phyloP scores from a whole-genome alignment of 1,284 basidiomycete genomes.

The Porodaedalea pini region DNA sequence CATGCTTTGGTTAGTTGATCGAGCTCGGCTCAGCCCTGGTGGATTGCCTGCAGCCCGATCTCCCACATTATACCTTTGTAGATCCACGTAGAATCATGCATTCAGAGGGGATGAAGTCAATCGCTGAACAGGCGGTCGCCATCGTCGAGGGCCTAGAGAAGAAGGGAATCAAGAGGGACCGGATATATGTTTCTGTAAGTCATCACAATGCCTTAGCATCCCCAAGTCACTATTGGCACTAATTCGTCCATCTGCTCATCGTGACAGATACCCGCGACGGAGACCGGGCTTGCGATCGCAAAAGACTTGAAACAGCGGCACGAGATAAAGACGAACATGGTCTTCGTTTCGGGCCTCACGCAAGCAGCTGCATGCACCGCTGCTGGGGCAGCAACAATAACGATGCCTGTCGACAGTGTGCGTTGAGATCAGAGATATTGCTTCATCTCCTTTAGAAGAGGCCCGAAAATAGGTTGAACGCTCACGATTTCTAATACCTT shows the following conservation, averaged over 20 bases:
- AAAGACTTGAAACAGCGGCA: conserved; percentile 35
- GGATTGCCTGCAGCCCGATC: conserved; percentile 41
- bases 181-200: conserved; percentile 51
- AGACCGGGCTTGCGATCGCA: conserved; percentile 49
- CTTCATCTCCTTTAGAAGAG: background rate
- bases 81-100: conserved; percentile 35
- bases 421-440: conserved; percentile 31
- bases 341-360: conserved; percentile 45
- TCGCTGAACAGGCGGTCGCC: conserved; percentile 40
- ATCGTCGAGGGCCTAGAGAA: conserved; percentile 40
- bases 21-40: conserved; percentile 45
- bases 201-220: background rate
- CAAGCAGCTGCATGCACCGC: conserved; percentile 54
- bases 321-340: conserved; percentile 48
- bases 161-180: conserved; percentile 36
- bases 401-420: conserved; percentile 48
- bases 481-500: too few relatives aligned
- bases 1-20: conserved; percentile 39
- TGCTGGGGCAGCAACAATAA: conserved; percentile 44
- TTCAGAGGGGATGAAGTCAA: conserved; percentile 33
- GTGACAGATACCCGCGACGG: conserved; percentile 54
- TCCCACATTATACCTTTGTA: conserved; percentile 44
- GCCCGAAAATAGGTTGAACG: background rate
- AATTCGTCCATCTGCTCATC: background rate
- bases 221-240: background rate